Conservation (phyloP, 2,329 filamentous ascomycete species). For the Aspergillus neoniger region DNA sequence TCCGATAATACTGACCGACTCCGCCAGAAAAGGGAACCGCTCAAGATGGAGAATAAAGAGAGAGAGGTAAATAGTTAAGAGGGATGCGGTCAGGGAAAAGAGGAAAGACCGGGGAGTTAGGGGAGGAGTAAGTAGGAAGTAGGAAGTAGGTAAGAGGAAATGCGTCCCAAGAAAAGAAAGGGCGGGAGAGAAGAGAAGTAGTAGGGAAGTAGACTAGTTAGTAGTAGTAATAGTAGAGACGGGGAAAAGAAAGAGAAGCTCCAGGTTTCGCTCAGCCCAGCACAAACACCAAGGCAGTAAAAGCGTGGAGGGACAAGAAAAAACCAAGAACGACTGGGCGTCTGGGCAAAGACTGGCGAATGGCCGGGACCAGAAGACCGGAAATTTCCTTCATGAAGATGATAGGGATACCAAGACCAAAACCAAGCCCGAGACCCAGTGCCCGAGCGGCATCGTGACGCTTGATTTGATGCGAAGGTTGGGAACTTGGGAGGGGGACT, state of each 20-base stretch:
- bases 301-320: constrained; percentile 11
- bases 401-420: constrained; percentile 19
- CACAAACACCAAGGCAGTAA: constrained; percentile 6
- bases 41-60: background rate
- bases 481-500: background rate
- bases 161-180: constrained; percentile 8
- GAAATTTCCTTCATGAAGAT: constrained; percentile 14
- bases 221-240: background rate
- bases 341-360: constrained; percentile 15
- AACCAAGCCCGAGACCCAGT: constrained; percentile 17
- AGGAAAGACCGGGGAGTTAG: constrained; percentile 4
- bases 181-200: constrained; percentile 6
- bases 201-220: too few relatives aligned
- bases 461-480: constrained; percentile 8
- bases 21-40: constrained; percentile 5
- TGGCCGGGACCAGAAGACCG: constrained; percentile 3
- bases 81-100: constrained; percentile 13
- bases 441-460: constrained; percentile 15
- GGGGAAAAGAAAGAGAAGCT: background rate
- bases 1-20: constrained; percentile 3
- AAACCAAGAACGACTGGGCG: background rate
- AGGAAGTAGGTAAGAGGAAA: constrained; percentile 1
- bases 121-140: background rate
- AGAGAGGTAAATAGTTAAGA: background rate
- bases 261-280: background rate